phyloP scores from a whole-genome alignment of 371 early-diverging fungal genomes.

The Mucor velutinosus region DNA sequence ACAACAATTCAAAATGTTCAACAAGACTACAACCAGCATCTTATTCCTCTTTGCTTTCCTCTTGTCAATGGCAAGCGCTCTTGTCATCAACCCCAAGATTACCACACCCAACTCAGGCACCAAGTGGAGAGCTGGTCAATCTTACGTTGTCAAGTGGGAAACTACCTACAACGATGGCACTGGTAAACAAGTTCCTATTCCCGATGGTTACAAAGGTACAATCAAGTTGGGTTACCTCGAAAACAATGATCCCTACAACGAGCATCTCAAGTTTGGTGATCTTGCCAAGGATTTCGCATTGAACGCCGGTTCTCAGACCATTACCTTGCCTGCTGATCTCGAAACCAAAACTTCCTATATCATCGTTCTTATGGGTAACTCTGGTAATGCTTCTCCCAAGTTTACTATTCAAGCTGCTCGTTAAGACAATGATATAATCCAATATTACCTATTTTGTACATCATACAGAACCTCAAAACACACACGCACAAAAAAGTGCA shows the following conservation, averaged over 20 bases:
- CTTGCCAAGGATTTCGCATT: slow-evolving; percentile 39
- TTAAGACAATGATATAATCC: not conserved
- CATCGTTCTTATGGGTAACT: slow-evolving; percentile 49
- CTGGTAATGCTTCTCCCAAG: slow-evolving; percentile 49
- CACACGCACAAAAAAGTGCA: not conserved
- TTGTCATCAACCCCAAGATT: slow-evolving; percentile 30
- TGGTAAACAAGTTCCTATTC: slow-evolving; percentile 22
- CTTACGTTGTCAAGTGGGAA: slow-evolving; percentile 27
- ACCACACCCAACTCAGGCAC: slow-evolving; percentile 21
- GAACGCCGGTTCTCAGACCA: slow-evolving; percentile 26
- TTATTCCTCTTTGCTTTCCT: slow-evolving; percentile 18
- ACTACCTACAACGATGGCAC: slow-evolving; percentile 19
- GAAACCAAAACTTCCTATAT: slow-evolving; percentile 37
- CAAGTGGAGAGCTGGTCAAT: slow-evolving; percentile 32
- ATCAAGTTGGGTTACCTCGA: slow-evolving; percentile 46
- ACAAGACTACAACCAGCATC: slow-evolving; percentile 1
- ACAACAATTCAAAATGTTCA: slow-evolving; percentile 16
- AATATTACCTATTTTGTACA: slow-evolving; percentile 14
- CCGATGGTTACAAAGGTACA: slow-evolving; percentile 23
- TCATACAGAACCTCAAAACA: slow-evolving; percentile 3
- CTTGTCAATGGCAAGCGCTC: slow-evolving; percentile 15
- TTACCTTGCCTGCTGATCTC: slow-evolving; percentile 39
- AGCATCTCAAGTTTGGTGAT: slow-evolving; percentile 34
- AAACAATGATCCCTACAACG: slow-evolving; percentile 25
- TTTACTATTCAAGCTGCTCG: slow-evolving; percentile 33